Conservation (phyloP, 2,329 filamentous ascomycete genomes). For the Alternaria atra region DNA sequence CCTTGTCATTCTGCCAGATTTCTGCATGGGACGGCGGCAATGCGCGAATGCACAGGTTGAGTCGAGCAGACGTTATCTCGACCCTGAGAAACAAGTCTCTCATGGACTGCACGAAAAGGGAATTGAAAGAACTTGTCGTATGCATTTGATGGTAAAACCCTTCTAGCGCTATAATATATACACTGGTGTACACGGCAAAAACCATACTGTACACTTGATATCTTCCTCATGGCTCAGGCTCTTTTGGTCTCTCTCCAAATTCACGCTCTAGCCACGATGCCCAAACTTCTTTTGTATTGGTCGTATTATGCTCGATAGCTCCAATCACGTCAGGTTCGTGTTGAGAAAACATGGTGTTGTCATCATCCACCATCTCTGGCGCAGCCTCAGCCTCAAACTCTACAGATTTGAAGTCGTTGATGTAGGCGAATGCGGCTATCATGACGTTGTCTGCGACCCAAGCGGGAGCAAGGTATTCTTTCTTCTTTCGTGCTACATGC, state of each 20-base stretch:
- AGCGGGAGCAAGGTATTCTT: constrained; percentile 31
- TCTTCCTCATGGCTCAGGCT: constrained; percentile 25
- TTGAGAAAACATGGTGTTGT: constrained; percentile 16
- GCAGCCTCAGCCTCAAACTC: not conserved
- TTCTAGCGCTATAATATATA: constrained; percentile 17
- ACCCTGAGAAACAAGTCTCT: not conserved
- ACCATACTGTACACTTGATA: not conserved
- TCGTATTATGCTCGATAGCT: not conserved
- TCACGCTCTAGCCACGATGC: constrained; percentile 41
- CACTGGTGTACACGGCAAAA: constrained; percentile 16
- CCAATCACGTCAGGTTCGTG: constrained; percentile 2
- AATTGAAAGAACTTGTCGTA: not conserved
- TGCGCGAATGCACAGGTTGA: not conserved
- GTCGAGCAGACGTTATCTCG: not conserved
- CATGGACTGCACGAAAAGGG: not conserved
- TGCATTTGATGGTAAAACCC: constrained; percentile 11
- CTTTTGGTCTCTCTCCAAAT: constrained; percentile 34
- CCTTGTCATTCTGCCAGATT: not conserved
- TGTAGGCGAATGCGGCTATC: constrained; percentile 40
- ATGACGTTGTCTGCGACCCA: constrained; percentile 47
- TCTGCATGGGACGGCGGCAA: not conserved
- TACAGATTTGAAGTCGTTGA: constrained; percentile 21
- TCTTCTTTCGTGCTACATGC: constrained; percentile 24
- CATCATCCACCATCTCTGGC: constrained; percentile 8
- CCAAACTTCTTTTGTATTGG: constrained; percentile 30